These are phyloP conservation scores for Solanum chmielewskii DNA, from an alignment of 257 asterid species.

Conservation along the genomic window DNA sequence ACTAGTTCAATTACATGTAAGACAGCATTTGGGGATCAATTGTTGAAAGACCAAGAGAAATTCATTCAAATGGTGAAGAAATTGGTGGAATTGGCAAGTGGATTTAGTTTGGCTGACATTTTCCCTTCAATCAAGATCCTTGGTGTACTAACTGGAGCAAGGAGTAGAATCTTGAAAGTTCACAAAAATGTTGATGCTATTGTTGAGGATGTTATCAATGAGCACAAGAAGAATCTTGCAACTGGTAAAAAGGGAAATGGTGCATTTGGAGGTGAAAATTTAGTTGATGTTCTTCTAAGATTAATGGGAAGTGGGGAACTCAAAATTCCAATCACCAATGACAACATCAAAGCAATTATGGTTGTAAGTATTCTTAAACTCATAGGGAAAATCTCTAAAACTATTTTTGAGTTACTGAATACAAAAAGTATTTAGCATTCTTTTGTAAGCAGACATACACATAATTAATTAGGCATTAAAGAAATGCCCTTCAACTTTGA, in stretches of 20 bases:
- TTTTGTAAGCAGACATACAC: too few species aligned
- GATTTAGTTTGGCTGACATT: not conserved
- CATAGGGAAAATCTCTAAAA: too few species aligned
- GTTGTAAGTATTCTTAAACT: not conserved
- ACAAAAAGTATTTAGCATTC: too few species aligned
- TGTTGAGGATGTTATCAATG: not conserved
- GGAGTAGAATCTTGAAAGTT: not conserved
- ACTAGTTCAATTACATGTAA: not conserved
- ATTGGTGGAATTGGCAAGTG: not conserved
- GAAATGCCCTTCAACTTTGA: too few species aligned
- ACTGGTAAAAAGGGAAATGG: not conserved
- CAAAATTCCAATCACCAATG: not conserved
- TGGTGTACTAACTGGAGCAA: not conserved
- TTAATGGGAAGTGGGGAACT: not conserved
- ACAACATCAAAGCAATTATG: constrained; percentile 10
- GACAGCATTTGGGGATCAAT: not conserved
- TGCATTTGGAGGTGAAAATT: not conserved
- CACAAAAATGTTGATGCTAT: not conserved
- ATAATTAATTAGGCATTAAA: too few species aligned
- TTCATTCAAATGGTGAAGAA: not conserved
- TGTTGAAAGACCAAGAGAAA: not conserved
- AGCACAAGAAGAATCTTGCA: not conserved
- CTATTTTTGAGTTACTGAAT: too few species aligned
- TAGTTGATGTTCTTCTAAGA: constrained; percentile 4
- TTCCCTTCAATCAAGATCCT: constrained; percentile 1